Base-by-base conservation (phyloP, 2,329 filamentous ascomycete species). In the Aspergillus caelatus region DNA sequence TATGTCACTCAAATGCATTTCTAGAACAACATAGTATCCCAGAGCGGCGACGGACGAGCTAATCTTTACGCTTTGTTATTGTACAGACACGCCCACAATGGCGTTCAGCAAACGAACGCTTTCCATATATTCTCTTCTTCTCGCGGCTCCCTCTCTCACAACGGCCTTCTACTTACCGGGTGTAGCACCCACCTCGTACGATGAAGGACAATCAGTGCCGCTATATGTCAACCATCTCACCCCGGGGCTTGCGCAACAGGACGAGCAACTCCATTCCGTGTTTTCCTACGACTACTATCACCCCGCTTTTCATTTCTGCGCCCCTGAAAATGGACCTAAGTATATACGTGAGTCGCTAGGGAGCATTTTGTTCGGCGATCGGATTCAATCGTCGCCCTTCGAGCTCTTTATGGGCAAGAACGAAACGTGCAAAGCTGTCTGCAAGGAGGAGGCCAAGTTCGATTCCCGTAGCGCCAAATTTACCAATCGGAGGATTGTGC, bases 271-370 rank as follows among this genome's bases (percentile, higher is more conserved):
- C 46, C 92, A 93, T 76, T 96, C 94, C n/a, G 90, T 97, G 60
- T 89, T 98, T 72, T 92, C 94, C 5, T 99, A 92, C 84, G 94
- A 98, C 80, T 98, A 99, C 83, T 99, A 99, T 77, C 89, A 95
- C 72, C 87, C 89, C 7, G 86, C 86, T 4, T 96, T 99, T 79
- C 89, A 91, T 74, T 97, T 97, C 83, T 99, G 95, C 79, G 82
- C 86, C 70, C 95, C 94, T 2, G 82, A 91, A 61, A 89, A 84
- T 65, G 92, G 92, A 2, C 89, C 93, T 10, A 79, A 94, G 76
- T 86, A 91, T 81, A 88, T 96, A 26, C 89, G 92, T 46, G 95
- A 97, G 81, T 95, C 92, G 68, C 80, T 99, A 67, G 95, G 95
- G 28, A 97, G 94, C 83, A 99, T 99, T 75, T 81, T 99, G 58